These are phyloP conservation scores for Fraxinus velutina DNA, from an alignment of 305 asterid species.

Conservation along the genomic window DNA sequence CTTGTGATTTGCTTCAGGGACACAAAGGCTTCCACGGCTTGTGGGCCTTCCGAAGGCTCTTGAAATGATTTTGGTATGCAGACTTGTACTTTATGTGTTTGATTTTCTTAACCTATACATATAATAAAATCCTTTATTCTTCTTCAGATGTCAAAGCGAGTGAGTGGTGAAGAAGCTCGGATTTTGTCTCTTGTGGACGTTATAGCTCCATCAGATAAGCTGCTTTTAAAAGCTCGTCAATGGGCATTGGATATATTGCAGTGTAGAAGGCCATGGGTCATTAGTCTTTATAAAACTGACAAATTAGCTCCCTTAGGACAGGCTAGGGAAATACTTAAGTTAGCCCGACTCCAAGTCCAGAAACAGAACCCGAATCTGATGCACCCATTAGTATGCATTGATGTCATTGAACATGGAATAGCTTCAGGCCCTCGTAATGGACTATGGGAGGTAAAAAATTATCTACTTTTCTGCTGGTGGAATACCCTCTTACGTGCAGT, in stretches of 20 bases:
- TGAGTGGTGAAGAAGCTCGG: conserved; percentile 49
- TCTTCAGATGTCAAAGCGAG: conserved; percentile 55
- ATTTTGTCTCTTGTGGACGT: conserved; percentile 52
- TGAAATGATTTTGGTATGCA: conserved; percentile 53
- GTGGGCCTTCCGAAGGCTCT: conserved; percentile 56
- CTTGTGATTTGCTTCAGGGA: conserved; percentile 36
- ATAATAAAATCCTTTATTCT: conserved; percentile 12
- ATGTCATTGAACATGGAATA: conserved; percentile 56
- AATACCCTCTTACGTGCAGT: background rate
- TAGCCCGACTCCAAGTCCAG: conserved; percentile 37
- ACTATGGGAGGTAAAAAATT: conserved; percentile 42
- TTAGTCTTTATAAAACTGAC: conserved; percentile 52
- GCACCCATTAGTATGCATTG: conserved; percentile 51
- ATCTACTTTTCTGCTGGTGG: conserved; percentile 6
- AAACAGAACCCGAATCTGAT: conserved; percentile 38
- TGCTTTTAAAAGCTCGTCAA: conserved; percentile 45
- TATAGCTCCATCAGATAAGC: conserved; percentile 44
- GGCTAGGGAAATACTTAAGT: conserved; percentile 42
- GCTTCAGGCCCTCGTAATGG: conserved; percentile 48
- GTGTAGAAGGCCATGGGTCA: conserved; percentile 43
- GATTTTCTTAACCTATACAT: conserved; percentile 15
- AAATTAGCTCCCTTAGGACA: conserved; percentile 46
- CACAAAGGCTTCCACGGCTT: conserved; percentile 69
- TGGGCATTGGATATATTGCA: conserved; percentile 62
- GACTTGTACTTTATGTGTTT: background rate